Percentiles rank a stretch among this genome's conserved stretches.
Conservation (phyloP, 1,284 basidiomycete species). For the Pseudozyma hubeiensis region DNA sequence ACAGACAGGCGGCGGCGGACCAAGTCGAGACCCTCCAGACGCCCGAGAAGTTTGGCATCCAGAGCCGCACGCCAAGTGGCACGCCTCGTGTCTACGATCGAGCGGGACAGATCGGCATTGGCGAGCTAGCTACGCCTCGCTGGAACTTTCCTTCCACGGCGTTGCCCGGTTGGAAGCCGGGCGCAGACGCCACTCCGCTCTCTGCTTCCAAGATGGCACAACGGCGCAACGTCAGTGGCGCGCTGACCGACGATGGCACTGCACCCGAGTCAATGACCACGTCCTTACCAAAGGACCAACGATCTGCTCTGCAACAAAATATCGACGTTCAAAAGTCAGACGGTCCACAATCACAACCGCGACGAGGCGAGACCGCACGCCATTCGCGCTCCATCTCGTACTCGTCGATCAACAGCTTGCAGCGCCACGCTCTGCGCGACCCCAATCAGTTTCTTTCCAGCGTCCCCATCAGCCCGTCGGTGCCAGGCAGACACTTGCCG, state of each 20-base stretch:
- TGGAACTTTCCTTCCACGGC: slow-evolving; percentile 73
- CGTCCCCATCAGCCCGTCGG: slow-evolving; percentile 38
- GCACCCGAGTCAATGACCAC: slow-evolving; percentile 22
- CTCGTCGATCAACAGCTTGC: slow-evolving; percentile 49
- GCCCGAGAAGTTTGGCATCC: slow-evolving; percentile 39
- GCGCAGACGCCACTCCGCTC: slow-evolving; percentile 22
- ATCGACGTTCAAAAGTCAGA: slow-evolving; percentile 9
- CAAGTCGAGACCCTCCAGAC: slow-evolving; percentile 32
- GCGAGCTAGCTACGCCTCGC: slow-evolving; percentile 95
- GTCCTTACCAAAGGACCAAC: slow-evolving; percentile 21
- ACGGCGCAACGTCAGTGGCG: slow-evolving; percentile 38
- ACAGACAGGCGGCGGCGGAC: slow-evolving; percentile 3
- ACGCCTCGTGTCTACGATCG: slow-evolving; percentile 75
- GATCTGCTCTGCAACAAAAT: slow-evolving; percentile 13
- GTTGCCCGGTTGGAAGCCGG: slow-evolving; percentile 24
- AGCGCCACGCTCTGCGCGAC: slow-evolving; percentile 27
- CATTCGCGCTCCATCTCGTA: slow-evolving; percentile 65
- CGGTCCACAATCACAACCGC: slow-evolving; percentile 8
- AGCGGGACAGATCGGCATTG: slow-evolving; percentile 88
- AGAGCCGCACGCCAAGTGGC: slow-evolving; percentile 23
- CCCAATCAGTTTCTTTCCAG: slow-evolving; percentile 21
- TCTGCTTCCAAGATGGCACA: slow-evolving; percentile 23
- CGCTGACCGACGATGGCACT: slow-evolving; percentile 41
- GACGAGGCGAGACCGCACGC: slow-evolving; percentile 29
- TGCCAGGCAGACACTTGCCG: slow-evolving; percentile 28